A percentile compares a stretch with the other conserved stretches of the same genome.
Evolutionary conservation across 345 rosid genomes (phyloP).

Genomic region (Eucalyptus dawsonii): DNA sequence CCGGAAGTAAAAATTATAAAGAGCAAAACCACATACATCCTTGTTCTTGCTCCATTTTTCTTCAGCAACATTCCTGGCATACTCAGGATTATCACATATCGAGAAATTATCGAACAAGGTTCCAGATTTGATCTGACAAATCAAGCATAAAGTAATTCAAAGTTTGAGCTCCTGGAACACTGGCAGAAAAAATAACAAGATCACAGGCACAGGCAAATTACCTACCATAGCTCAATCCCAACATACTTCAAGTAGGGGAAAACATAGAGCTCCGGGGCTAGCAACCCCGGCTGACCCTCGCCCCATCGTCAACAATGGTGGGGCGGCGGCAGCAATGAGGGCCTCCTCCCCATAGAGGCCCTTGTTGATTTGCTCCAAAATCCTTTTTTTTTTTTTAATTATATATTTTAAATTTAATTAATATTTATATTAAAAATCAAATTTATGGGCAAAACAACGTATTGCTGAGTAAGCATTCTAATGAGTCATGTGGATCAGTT

Average conservation of each 20-base stretch:
- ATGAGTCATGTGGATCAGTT: accelerated
- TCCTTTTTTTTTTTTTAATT: too few species aligned
- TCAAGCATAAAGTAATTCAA: neutral
- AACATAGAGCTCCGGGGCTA: slow-evolving; percentile 48
- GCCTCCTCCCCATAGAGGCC: too few species aligned
- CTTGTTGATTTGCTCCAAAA: too few species aligned
- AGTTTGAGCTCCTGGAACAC: neutral
- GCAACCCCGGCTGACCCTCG: too few species aligned
- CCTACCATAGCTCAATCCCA: slow-evolving; percentile 97
- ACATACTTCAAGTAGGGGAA: slow-evolving; percentile 88
- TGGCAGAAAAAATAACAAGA: neutral
- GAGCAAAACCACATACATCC: neutral
- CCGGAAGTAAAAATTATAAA: neutral
- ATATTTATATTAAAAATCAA: too few species aligned
- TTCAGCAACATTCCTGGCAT: slow-evolving; percentile 26
- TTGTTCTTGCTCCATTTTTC: slow-evolving; percentile 29
- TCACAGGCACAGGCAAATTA: slow-evolving; percentile 2
- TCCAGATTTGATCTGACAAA: slow-evolving; percentile 73
- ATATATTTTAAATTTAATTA: too few species aligned
- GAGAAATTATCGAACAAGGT: slow-evolving; percentile 86
- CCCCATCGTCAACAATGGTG: accelerated
- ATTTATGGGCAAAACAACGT: too few species aligned
- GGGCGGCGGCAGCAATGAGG: too few species aligned
- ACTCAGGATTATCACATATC: slow-evolving; percentile 29
- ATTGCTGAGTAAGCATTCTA: too few species aligned